Evolutionary conservation across 768 basidiomycete genomes (phyloP).

Genomic region (Tricholoma furcatifolium): DNA sequence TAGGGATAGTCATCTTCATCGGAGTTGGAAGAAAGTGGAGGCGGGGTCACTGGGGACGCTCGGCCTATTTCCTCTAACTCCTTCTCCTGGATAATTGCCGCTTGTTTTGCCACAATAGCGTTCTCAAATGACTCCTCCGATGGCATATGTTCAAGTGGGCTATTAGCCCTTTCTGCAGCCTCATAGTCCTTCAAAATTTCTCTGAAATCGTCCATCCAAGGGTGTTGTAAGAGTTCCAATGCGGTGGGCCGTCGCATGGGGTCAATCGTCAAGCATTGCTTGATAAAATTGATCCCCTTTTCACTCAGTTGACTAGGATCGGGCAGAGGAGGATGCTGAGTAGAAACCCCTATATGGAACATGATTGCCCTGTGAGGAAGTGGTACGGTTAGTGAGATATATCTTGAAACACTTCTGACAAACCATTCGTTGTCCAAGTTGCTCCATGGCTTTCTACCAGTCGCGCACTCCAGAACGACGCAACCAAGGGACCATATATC

Average conservation of each 20-base stretch:
- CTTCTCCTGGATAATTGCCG: conserved; percentile 55
- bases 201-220: conserved; percentile 86
- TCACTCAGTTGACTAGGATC: conserved; percentile 88
- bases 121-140: conserved; percentile 48
- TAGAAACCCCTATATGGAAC: conserved; percentile 98
- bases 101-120: conserved; percentile 54
- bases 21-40: conserved; percentile 27
- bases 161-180: conserved; percentile 55
- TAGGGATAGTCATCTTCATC: conserved; percentile 10
- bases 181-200: conserved; percentile 70
- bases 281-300: conserved; percentile 90
- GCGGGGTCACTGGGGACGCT: conserved; percentile 49
- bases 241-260: conserved; percentile 83
- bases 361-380: conserved; percentile 86
- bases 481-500: conserved; percentile 98
- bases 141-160: conserved; percentile 44
- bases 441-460: conserved; percentile 97
- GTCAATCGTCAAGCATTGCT: conserved; percentile 87
- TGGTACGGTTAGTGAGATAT: not conserved
- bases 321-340: conserved; percentile 93
- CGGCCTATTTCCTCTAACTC: conserved; percentile 56
- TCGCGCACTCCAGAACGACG: conserved; percentile 95
- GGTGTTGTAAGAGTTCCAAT: conserved; percentile 78
- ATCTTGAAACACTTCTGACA: conserved; percentile 15
- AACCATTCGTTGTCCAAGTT: conserved; percentile 99